These are phyloP conservation scores for Polyporus tsugae DNA, from an alignment of 1,284 basidiomycete species.

Conservation along the genomic window DNA sequence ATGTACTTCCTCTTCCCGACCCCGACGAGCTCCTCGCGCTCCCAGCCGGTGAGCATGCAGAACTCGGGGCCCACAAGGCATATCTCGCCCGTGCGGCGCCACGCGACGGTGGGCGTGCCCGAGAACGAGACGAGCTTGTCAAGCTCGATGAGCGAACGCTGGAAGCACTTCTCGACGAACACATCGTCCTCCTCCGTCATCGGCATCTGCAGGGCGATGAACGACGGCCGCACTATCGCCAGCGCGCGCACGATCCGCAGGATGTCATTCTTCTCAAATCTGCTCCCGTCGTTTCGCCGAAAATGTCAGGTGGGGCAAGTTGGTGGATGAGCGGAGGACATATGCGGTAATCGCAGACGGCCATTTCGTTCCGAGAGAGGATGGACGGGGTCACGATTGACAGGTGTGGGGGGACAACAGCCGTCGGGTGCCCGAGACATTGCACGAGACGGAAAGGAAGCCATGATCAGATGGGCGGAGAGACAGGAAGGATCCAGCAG, in stretches of 20 bases:
- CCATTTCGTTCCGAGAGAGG: conserved; percentile 1
- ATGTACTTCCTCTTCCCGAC: conserved; percentile 85
- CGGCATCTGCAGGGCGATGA: conserved; percentile 97
- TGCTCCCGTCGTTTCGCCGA: conserved; percentile 42
- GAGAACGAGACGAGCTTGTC: conserved; percentile 97
- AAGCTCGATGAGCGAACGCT: conserved; percentile 91
- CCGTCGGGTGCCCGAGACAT: not conserved
- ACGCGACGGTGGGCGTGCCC: conserved; percentile 99
- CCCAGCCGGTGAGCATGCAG: conserved; percentile 92
- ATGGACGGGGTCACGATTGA: not conserved
- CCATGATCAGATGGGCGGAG: not conserved
- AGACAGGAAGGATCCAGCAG: not conserved
- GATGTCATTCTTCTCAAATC: conserved; percentile 96
- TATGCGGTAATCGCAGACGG: not conserved
- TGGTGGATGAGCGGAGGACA: not conserved
- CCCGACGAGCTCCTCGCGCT: conserved; percentile 82
- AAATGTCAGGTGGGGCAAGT: not conserved
- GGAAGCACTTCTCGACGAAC: conserved; percentile 96
- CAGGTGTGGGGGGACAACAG: not conserved
- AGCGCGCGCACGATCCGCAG: conserved; percentile 93
- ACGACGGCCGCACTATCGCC: conserved; percentile 92
- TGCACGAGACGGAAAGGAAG: not conserved
- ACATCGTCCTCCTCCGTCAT: conserved; percentile 92
- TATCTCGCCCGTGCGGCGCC: conserved; percentile 97
- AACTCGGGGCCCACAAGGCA: conserved; percentile 97